phyloP scores from a whole-genome alignment of 1,284 basidiomycete species.

The Athelia psychrophila region DNA sequence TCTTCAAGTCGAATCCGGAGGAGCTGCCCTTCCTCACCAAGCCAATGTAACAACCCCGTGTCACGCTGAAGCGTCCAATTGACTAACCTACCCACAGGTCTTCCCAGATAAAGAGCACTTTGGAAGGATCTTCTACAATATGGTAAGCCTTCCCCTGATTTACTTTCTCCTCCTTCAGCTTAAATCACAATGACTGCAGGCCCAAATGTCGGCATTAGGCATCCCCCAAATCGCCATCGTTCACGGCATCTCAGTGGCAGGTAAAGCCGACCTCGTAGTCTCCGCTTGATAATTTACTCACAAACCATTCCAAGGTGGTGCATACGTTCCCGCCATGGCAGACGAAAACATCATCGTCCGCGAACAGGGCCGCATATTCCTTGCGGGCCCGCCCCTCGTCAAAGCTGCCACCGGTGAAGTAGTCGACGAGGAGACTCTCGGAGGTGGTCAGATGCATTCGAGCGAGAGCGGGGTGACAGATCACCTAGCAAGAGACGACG shows the following conservation, averaged over 20 bases:
- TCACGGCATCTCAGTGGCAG: slow-evolving; percentile 93
- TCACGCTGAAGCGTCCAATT: neutral
- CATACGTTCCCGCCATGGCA: slow-evolving; percentile 95
- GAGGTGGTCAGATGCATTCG: slow-evolving; percentile 93
- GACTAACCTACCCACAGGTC: slow-evolving; percentile 33
- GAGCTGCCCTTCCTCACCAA: slow-evolving; percentile 90
- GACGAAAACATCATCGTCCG: slow-evolving; percentile 95
- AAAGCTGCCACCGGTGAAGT: slow-evolving; percentile 95
- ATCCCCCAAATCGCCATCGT: slow-evolving; percentile 93
- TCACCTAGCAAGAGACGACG: slow-evolving; percentile 86
- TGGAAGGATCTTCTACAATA: slow-evolving; percentile 96
- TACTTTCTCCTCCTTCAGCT: slow-evolving; percentile 1
- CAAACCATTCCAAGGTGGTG: slow-evolving; percentile 56
- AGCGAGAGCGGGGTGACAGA: slow-evolving; percentile 93
- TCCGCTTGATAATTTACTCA: slow-evolving; percentile 3
- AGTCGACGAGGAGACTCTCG: slow-evolving; percentile 90
- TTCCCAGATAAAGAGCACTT: slow-evolving; percentile 94
- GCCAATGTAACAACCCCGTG: slow-evolving; percentile 61
- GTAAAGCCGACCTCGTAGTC: slow-evolving; percentile 21
- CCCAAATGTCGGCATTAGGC: slow-evolving; percentile 86
- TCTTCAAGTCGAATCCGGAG: slow-evolving; percentile 87
- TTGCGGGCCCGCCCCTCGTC: slow-evolving; percentile 94
- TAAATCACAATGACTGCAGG: slow-evolving; percentile 42
- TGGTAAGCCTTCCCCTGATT: slow-evolving; percentile 50
- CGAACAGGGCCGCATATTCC: slow-evolving; percentile 92